Conservation (phyloP, 345 rosid genomes). For the Orychophragmus violaceus region DNA sequence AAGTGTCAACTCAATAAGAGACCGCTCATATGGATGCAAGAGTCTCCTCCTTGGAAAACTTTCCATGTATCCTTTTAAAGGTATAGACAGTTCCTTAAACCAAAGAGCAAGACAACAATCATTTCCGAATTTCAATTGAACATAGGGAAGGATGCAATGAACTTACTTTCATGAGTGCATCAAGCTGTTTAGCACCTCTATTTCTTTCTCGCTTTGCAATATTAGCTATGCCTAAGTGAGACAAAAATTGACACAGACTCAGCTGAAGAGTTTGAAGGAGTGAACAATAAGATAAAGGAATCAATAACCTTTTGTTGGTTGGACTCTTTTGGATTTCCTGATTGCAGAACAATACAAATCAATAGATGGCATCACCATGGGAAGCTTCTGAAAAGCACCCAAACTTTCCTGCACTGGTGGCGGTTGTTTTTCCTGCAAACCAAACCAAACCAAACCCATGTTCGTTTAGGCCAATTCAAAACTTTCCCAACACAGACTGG, state of each 20-base stretch:
- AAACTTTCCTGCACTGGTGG: conserved; percentile 33
- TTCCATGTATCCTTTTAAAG: conserved; percentile 57
- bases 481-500: neutral
- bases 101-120: conserved; percentile 4
- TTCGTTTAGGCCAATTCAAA: no score
- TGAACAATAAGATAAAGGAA: neutral
- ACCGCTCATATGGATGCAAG: conserved; percentile 88
- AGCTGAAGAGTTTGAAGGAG: neutral
- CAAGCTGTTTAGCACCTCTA: conserved; percentile 93
- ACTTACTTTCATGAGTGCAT: conserved; percentile 88
- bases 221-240: conserved; percentile 74
- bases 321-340: conserved; percentile 64
- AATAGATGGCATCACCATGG: conserved; percentile 91
- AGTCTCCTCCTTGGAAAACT: conserved; percentile 63
- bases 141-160: neutral
- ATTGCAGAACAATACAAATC: conserved; percentile 71
- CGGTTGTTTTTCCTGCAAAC: conserved; percentile 41
- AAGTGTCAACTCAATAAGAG: conserved; percentile 84
- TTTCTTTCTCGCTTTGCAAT: conserved; percentile 90
- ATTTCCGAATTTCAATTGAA: no score
- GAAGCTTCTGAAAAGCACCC: conserved; percentile 94
- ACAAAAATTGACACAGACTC: neutral
- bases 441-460: conserved; percentile 65
- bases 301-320: conserved; percentile 66
- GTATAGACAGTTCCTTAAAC: conserved; percentile 82